Conservation (phyloP, 2,329 filamentous ascomycete genomes). For the Fusarium penzigii region DNA sequence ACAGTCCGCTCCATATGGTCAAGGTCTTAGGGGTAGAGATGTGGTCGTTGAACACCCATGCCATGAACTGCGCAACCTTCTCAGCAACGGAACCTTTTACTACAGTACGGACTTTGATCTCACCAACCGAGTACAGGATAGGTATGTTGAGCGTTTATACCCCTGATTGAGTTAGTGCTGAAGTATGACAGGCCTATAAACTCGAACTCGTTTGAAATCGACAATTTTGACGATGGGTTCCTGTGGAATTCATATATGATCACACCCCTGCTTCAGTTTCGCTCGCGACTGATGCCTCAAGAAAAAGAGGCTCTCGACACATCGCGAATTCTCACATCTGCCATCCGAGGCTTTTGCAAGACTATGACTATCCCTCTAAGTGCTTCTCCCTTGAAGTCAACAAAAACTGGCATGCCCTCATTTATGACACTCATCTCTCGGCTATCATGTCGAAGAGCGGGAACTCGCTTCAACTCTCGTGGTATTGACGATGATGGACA, state of each 20-base stretch:
- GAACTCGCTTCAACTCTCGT: conserved; percentile 94
- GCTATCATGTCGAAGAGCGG: conserved; percentile 85
- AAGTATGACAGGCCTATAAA: conserved; percentile 63
- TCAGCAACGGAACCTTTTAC: conserved; percentile 94
- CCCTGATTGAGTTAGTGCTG: conserved; percentile 3
- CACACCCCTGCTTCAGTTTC: conserved; percentile 84
- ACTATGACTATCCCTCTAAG: conserved; percentile 83
- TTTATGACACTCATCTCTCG: conserved; percentile 88
- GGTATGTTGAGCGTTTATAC: conserved; percentile 46
- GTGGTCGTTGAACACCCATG: conserved; percentile 82
- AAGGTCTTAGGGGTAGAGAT: conserved; percentile 64
- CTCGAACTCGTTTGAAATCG: conserved; percentile 79
- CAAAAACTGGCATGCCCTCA: conserved; percentile 73
- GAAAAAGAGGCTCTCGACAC: conserved; percentile 81
- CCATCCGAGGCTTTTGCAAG: conserved; percentile 88
- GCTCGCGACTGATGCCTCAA: conserved; percentile 72
- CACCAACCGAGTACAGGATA: conserved; percentile 88
- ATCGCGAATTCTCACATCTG: conserved; percentile 86
- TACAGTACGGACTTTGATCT: conserved; percentile 98
- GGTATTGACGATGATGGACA: conserved; percentile 98
- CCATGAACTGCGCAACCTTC: conserved; percentile 83
- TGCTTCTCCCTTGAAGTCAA: conserved; percentile 67
- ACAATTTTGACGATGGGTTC: conserved; percentile 89
- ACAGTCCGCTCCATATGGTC: conserved; percentile 40
- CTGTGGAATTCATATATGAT: conserved; percentile 99